Conservation (phyloP, 2,329 filamentous ascomycete genomes). For the Fusarium multiceps region DNA sequence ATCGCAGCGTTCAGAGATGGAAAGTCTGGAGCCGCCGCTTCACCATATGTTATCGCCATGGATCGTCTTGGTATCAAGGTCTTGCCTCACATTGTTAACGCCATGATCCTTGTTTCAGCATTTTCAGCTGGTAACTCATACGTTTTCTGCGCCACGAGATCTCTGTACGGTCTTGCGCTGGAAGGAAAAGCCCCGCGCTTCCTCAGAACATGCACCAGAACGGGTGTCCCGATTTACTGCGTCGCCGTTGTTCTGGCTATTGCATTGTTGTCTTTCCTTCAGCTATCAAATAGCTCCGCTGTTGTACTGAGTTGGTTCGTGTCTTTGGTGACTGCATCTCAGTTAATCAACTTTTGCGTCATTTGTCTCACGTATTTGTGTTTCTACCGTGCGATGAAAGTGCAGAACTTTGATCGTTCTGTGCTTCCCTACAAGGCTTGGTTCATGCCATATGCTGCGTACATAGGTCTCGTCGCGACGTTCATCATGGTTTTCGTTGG, state of each 20-base stretch:
- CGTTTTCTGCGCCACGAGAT: slow-evolving; percentile 74
- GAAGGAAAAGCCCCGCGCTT: slow-evolving; percentile 74
- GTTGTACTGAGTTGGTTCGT: slow-evolving; percentile 80
- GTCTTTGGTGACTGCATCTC: slow-evolving; percentile 75
- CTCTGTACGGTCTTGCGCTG: slow-evolving; percentile 74
- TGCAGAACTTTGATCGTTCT: slow-evolving; percentile 75
- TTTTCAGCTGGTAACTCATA: slow-evolving; percentile 74
- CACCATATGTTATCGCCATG: slow-evolving; percentile 76
- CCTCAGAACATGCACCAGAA: slow-evolving; percentile 69
- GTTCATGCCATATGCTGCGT: slow-evolving; percentile 78
- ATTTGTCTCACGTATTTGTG: slow-evolving; percentile 78
- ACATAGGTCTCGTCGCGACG: slow-evolving; percentile 70
- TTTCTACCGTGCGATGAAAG: slow-evolving; percentile 75
- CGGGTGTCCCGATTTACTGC: slow-evolving; percentile 79
- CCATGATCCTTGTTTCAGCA: slow-evolving; percentile 74
- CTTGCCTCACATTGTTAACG: slow-evolving; percentile 78
- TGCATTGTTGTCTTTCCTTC: slow-evolving; percentile 77
- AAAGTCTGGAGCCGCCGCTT: slow-evolving; percentile 74
- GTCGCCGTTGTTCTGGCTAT: slow-evolving; percentile 74
- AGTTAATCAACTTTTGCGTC: slow-evolving; percentile 77
- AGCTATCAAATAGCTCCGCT: slow-evolving; percentile 73
- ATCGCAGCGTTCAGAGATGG: slow-evolving; percentile 67
- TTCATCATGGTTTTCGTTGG: slow-evolving; percentile 79
- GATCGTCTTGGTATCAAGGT: slow-evolving; percentile 70
- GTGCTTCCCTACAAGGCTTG: slow-evolving; percentile 76